Evolutionary conservation across 257 asterid genomes (phyloP).

Genomic region (Solanum dulcamara): DNA sequence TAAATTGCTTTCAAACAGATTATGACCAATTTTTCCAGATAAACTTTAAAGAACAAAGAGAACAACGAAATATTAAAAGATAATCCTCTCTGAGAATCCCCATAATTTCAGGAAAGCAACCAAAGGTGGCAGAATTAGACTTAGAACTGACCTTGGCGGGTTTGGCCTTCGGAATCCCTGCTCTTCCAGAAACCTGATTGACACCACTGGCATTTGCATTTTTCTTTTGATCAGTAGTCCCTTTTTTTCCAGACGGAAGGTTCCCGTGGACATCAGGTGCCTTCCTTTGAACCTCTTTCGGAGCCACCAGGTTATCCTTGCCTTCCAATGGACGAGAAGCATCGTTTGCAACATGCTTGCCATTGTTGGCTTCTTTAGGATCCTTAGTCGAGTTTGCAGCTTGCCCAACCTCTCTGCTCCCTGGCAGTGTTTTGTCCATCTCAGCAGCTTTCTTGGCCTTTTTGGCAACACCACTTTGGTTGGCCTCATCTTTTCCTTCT

Average conservation of each 20-base stretch:
- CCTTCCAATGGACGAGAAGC: background rate
- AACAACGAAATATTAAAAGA: background rate
- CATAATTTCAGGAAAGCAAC: background rate
- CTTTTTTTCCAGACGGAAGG: background rate
- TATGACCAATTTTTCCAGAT: background rate
- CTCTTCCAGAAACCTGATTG: background rate
- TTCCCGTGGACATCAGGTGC: background rate
- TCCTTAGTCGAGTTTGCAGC: background rate
- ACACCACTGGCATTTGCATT: background rate
- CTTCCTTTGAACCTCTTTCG: background rate
- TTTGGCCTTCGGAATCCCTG: background rate
- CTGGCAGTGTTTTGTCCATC: background rate
- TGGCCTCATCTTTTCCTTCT: background rate
- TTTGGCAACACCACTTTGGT: background rate
- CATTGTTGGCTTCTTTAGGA: background rate
- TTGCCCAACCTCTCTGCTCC: background rate
- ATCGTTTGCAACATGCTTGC: background rate
- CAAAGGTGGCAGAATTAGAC: background rate
- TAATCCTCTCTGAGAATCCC: background rate
- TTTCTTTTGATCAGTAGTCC: background rate
- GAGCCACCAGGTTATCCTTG: background rate
- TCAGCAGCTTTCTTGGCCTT: constrained; percentile 3
- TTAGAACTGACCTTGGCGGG: constrained; percentile 7
- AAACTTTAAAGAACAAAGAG: background rate
- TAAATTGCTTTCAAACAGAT: background rate